Percentiles rank a stretch among this genome's conserved stretches.
phyloP scores from a whole-genome alignment of 148 eudicot species.

The Euryodendron excelsum region DNA sequence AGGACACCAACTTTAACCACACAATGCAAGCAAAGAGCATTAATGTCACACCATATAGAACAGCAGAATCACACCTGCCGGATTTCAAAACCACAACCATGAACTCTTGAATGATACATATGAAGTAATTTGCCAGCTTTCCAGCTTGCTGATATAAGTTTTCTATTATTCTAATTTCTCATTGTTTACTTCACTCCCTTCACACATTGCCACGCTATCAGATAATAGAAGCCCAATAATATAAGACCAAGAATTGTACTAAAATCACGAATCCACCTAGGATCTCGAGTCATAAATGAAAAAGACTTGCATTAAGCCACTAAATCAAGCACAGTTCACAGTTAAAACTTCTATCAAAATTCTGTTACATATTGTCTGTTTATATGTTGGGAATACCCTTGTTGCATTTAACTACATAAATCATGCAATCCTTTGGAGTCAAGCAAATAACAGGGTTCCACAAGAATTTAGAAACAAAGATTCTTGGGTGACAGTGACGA shows the following conservation, averaged over 20 bases:
- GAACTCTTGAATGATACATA: neutral
- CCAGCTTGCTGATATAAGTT: neutral
- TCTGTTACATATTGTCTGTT: neutral
- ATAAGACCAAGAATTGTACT: neutral
- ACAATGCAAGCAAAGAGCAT: conserved; percentile 85
- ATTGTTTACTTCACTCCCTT: neutral
- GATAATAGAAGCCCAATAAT: neutral
- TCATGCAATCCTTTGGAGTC: neutral
- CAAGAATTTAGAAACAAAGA: neutral
- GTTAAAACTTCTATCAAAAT: neutral
- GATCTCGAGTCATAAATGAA: neutral
- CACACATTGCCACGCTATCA: neutral
- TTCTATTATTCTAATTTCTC: neutral
- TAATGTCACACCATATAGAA: conserved; percentile 67
- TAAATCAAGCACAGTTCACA: neutral
- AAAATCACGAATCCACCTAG: neutral
- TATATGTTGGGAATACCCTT: neutral
- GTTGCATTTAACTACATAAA: neutral
- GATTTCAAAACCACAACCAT: conserved; percentile 13
- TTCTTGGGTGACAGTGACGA: neutral
- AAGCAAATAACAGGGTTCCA: neutral
- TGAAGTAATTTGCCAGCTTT: neutral
- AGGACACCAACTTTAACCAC: conserved; percentile 93
- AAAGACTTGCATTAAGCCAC: neutral
- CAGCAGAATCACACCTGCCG: conserved; percentile 91